Evolutionary conservation across 352 stramenopile species (phyloP).

Genomic region (Phytophthora constricta): DNA sequence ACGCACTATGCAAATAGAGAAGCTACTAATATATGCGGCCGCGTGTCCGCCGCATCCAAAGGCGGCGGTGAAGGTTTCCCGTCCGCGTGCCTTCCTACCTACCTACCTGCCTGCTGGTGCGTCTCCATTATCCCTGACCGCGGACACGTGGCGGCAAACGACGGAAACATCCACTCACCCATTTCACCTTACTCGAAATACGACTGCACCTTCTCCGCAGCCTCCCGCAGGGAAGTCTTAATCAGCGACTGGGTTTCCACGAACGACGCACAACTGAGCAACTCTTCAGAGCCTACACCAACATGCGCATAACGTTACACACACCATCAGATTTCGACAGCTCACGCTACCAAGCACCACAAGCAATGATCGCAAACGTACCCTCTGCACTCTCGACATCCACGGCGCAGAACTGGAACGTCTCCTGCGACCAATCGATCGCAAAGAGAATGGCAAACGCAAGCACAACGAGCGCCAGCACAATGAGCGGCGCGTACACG

Average conservation of each 20-base stretch:
- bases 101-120: conserved; percentile 14
- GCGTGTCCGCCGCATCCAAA: conserved; percentile 16
- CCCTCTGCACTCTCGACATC: conserved; percentile 40
- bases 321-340: conserved; percentile 12
- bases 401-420: conserved; percentile 53
- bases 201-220: conserved; percentile 32
- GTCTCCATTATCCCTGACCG: conserved; percentile 21
- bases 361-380: conserved; percentile 31
- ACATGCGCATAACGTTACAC: conserved; percentile 7
- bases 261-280: conserved; percentile 50
- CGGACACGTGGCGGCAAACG: conserved; percentile 15
- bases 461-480: conserved; percentile 49
- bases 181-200: conserved; percentile 38
- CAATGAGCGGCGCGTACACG: conserved; percentile 40
- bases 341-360: background rate
- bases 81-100: conserved; percentile 1
- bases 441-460: conserved; percentile 55
- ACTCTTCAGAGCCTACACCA: conserved; percentile 36
- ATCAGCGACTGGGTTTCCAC: conserved; percentile 43
- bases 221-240: conserved; percentile 45
- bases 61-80: conserved; percentile 16
- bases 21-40: conserved; percentile 40
- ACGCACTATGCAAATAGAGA: conserved; percentile 47
- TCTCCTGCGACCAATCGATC: conserved; percentile 57
- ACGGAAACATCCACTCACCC: conserved; percentile 15